These are phyloP conservation scores for Aspergillus ostianus DNA, from an alignment of 495 filamentous ascomycete genomes.

Conservation along the genomic window DNA sequence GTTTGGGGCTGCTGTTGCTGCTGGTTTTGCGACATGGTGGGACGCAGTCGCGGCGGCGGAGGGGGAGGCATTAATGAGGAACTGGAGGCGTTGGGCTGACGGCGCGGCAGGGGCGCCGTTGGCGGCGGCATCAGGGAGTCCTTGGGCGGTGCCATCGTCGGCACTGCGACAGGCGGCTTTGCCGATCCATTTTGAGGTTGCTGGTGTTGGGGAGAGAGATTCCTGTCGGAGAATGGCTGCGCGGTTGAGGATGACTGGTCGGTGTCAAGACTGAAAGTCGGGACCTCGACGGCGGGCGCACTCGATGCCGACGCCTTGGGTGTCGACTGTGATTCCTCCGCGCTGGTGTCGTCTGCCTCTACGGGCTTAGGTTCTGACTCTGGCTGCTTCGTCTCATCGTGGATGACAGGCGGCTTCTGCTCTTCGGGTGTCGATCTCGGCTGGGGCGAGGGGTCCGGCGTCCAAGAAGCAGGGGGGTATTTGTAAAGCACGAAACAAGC, in stretches of 20 bases:
- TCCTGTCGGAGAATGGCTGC: not conserved
- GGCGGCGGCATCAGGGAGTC: slow-evolving; percentile 13
- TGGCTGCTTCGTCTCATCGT: slow-evolving; percentile 11
- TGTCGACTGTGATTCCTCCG: slow-evolving; percentile 43
- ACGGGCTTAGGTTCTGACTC: not conserved
- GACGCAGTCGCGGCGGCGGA: slow-evolving; percentile 30
- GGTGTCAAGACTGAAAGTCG: slow-evolving; percentile 32
- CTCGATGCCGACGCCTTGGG: slow-evolving; percentile 45
- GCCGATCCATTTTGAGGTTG: slow-evolving; percentile 8
- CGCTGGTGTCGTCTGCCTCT: slow-evolving; percentile 13
- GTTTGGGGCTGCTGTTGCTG: slow-evolving; percentile 14
- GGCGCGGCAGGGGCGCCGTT: not conserved
- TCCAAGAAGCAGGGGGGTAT: slow-evolving; percentile 29
- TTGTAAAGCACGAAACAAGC: slow-evolving; percentile 35
- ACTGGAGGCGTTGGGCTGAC: slow-evolving; percentile 14
- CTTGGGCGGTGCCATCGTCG: slow-evolving; percentile 18
- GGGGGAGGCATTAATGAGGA: slow-evolving; percentile 41
- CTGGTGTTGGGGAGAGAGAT: not conserved
- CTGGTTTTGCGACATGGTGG: slow-evolving; percentile 23
- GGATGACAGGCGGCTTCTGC: slow-evolving; percentile 9
- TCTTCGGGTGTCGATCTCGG: slow-evolving; percentile 24
- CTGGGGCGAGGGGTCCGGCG: slow-evolving; percentile 21
- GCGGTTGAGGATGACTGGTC: slow-evolving; percentile 1
- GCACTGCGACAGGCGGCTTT: slow-evolving; percentile 10
- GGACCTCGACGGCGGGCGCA: slow-evolving; percentile 31